Conservation (phyloP, 257 asterid species). For the Linaria vulgaris region DNA sequence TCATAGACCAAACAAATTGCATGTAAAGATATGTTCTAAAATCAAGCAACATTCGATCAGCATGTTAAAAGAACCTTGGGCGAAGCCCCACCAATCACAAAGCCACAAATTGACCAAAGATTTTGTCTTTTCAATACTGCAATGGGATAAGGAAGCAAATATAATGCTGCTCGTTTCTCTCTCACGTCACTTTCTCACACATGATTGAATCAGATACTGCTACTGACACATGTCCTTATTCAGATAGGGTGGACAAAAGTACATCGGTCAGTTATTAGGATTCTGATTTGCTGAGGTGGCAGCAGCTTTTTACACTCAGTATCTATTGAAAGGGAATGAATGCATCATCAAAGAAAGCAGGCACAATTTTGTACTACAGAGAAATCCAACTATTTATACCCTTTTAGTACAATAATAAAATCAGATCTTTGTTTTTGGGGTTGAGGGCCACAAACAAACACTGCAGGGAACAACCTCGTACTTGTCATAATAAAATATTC, state of each 20-base stretch:
- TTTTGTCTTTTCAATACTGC: conserved; percentile 19
- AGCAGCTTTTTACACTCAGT: background rate
- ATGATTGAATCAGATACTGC: conserved; percentile 30
- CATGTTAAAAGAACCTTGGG: background rate
- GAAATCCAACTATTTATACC: conserved; percentile 28
- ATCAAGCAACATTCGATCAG: conserved; percentile 17
- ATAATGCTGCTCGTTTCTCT: background rate
- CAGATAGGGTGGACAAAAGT: conserved; percentile 11
- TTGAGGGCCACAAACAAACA: conserved; percentile 31
- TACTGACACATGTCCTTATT: conserved; percentile 7
- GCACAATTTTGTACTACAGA: conserved; percentile 18
- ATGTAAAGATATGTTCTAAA: background rate
- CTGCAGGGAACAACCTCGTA: conserved; percentile 36
- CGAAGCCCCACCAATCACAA: conserved; percentile 22
- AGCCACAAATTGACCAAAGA: conserved; percentile 20
- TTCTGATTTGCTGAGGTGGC: conserved; percentile 31
- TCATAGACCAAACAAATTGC: conserved; percentile 10
- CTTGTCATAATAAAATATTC: conserved; percentile 20
- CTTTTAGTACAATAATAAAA: conserved; percentile 22
- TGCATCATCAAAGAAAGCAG: background rate
- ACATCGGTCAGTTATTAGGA: background rate
- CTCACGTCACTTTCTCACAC: conserved; percentile 30
- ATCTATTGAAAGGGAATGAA: no score
- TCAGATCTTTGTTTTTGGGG: conserved; percentile 20
- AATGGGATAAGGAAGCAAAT: background rate